Percentiles rank a stretch among this genome's conserved stretches.
Evolutionary conservation across 257 asterid genomes (phyloP).

Genomic region (Voacanga thouarsii): DNA sequence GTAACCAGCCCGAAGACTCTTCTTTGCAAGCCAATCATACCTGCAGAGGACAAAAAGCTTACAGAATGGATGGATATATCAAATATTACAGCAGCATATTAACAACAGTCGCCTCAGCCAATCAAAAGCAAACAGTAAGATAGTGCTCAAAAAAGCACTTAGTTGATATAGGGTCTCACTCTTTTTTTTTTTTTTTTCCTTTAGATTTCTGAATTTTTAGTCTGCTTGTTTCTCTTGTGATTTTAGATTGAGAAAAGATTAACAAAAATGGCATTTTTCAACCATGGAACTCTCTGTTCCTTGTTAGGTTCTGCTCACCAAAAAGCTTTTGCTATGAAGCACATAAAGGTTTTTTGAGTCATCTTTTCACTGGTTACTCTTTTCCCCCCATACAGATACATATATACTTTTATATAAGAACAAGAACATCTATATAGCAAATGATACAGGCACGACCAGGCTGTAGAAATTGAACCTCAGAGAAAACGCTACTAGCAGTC

Average conservation of each 20-base stretch:
- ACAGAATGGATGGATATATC: neutral
- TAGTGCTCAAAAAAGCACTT: neutral
- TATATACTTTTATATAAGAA: neutral
- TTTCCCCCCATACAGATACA: no score
- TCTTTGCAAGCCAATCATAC: constrained; percentile 85
- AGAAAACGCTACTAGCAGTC: constrained; percentile 72
- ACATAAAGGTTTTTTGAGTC: no score
- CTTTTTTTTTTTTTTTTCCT: neutral
- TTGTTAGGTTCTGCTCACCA: no score
- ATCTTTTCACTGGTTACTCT: no score
- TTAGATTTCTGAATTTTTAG: no score
- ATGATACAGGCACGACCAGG: neutral
- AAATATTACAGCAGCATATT: neutral
- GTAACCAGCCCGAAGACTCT: constrained; percentile 72
- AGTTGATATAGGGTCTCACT: neutral
- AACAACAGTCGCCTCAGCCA: no score
- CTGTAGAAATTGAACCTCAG: constrained; percentile 52
- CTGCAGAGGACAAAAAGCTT: constrained; percentile 33
- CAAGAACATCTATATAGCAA: no score
- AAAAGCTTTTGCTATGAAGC: no score
- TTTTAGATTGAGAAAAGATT: no score
- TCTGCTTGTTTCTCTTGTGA: no score
- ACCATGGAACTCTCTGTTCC: no score
- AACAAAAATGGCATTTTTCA: no score
- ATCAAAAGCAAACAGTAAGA: neutral